Evolutionary conservation across 1,139 yeast genomes (phyloP), one percentile per base, ranked within the genome.

Genomic region (Torulaspora globosa): DNA sequence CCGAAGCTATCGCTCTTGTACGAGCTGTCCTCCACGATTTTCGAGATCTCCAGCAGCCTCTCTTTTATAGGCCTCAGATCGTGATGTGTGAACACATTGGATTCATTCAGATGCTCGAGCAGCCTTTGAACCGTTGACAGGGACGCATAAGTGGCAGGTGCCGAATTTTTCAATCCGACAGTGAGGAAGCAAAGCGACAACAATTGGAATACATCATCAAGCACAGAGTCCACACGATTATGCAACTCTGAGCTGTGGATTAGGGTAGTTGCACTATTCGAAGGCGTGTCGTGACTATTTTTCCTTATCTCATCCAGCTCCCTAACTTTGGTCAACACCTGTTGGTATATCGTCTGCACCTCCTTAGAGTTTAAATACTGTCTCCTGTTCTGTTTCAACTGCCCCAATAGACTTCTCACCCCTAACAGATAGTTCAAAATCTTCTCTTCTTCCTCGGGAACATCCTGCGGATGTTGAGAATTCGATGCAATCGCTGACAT

Each of bases 101-200:
- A 79, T 59, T 86, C 96, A 55, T 79, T 77, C 51, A 90, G 71
- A 67, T 90, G 97, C 51, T 80, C 85, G 54, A 92, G 72, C 49
- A 92, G 70, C 57, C 92, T 79, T 67, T 81, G 81, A 9, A 92
- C 95, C 0, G 97, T 87, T 37, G 89, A 76, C 40, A 90, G 71
- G 6, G 95, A 85, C 7, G 96, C 89, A 67, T 85, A 92, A 1
- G 96, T 87, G 2, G 97, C 96, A 1, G 97, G 96, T 1, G 96
- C 96, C 36, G 87, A 78, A 56, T 88, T 83, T 46, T 84, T 84
- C 56, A 88, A 73, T 2, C 98, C 98, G 51, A 94, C 94, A 1
- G 97, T 87, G 55, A 90, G 78, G 65, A 89, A 86, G 53, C 95
- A 85, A 46, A 92, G 71, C 11, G 95, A 84, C 41, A 90, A 70